These are phyloP conservation scores for Solanum pinnatisectum DNA, from an alignment of 257 asterid species.

Conservation along the genomic window DNA sequence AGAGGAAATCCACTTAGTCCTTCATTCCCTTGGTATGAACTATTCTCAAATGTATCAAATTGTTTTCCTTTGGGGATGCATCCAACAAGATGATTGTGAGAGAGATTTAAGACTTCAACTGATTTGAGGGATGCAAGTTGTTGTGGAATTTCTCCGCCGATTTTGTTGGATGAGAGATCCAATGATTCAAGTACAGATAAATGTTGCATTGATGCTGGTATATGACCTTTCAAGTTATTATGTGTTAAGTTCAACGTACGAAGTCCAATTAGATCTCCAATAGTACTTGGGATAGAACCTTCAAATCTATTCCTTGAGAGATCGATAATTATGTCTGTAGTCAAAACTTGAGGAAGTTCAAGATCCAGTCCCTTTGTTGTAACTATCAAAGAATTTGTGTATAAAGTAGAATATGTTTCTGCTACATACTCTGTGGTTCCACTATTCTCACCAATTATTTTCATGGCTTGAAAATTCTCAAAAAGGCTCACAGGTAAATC, in stretches of 20 bases:
- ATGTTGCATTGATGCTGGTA: not conserved
- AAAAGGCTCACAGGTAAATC: too few relatives aligned
- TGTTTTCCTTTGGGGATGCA: not conserved
- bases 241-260: not conserved
- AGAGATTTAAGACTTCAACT: not conserved
- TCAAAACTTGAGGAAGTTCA: not conserved
- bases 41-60: not conserved
- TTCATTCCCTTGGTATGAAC: not conserved
- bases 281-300: not conserved
- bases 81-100: not conserved
- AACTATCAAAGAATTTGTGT: not conserved
- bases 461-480: too few relatives aligned
- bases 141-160: not conserved
- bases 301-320: not conserved
- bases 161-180: not conserved
- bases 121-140: not conserved
- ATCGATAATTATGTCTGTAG: not conserved
- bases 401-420: rapidly evolving
- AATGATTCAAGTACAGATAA: not conserved
- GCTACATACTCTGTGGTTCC: too few relatives aligned
- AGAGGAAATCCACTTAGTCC: not conserved
- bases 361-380: not conserved
- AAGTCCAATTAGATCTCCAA: not conserved
- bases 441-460: too few relatives aligned
- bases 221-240: not conserved